These are phyloP conservation scores for Tylopilus vinaceipallidus DNA, from an alignment of 768 basidiomycete species.

Conservation along the genomic window DNA sequence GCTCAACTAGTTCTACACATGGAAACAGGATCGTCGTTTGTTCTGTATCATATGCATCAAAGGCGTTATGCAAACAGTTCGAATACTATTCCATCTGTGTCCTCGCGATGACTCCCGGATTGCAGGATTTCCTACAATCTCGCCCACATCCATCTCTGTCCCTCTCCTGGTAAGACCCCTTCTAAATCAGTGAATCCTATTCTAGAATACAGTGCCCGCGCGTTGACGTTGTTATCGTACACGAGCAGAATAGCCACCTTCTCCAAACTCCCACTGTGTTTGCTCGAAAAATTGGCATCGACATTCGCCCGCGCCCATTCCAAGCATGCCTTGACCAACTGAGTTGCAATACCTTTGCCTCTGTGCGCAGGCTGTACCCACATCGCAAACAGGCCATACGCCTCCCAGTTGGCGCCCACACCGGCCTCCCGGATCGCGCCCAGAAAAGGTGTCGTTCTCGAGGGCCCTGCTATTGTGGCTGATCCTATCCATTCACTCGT, in stretches of 20 bases:
- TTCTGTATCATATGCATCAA: background rate
- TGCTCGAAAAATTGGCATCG: constrained; percentile 8
- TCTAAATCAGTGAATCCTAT: constrained; percentile 18
- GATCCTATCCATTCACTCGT: constrained; percentile 22
- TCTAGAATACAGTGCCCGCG: constrained; percentile 19
- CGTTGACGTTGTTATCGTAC: constrained; percentile 12
- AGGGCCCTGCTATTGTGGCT: constrained; percentile 14
- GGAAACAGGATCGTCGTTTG: background rate
- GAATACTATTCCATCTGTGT: no score
- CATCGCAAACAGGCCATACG: constrained; percentile 23
- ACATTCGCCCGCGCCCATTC: constrained; percentile 24
- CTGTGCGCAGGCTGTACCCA: constrained; percentile 31
- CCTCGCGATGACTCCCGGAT: no score
- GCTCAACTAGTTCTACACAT: background rate
- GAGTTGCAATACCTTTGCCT: constrained; percentile 18
- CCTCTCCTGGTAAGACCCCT: constrained; percentile 6
- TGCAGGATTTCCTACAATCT: constrained; percentile 31
- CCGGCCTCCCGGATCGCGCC: constrained; percentile 16
- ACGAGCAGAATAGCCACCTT: constrained; percentile 22
- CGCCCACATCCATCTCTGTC: constrained; percentile 20
- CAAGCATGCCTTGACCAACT: constrained; percentile 18
- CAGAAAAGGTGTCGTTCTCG: constrained; percentile 3
- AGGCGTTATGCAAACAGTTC: background rate
- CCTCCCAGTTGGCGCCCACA: constrained; percentile 14
- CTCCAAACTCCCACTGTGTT: background rate